Evolutionary conservation across 192 early-diverging fungal species (phyloP).

Genomic region (Mortierella hygrophila): DNA sequence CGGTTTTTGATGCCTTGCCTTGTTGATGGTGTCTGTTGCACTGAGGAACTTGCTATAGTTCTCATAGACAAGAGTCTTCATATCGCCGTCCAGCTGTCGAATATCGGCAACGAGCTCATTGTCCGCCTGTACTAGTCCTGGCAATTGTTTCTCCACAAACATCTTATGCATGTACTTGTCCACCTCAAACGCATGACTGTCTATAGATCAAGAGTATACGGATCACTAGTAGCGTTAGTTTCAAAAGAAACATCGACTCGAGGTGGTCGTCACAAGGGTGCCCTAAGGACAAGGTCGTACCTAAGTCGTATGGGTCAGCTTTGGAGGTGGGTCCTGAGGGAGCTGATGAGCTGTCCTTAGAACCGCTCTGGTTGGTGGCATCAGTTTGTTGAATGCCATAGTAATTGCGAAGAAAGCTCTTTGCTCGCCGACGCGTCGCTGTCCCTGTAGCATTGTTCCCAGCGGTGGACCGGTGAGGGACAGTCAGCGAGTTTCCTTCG

Average conservation of each 20-base stretch:
- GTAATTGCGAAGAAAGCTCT: slow-evolving; percentile 68
- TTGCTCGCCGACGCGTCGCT: slow-evolving; percentile 54
- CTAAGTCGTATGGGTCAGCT: slow-evolving; percentile 78
- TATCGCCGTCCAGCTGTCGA: slow-evolving; percentile 92
- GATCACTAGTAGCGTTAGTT: not conserved
- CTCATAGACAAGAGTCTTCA: slow-evolving; percentile 98
- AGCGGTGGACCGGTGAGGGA: not conserved
- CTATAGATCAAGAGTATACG: slow-evolving; percentile 40
- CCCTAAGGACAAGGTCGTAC: slow-evolving; percentile 44
- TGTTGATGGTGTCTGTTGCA: slow-evolving; percentile 92
- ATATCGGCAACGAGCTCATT: slow-evolving; percentile 87
- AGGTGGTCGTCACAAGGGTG: not conserved
- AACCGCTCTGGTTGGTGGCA: slow-evolving; percentile 24
- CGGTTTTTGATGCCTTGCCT: slow-evolving; percentile 47
- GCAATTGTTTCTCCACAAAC: slow-evolving; percentile 74
- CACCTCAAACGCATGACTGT: slow-evolving; percentile 77
- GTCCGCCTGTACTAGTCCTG: slow-evolving; percentile 78
- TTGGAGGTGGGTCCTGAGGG: slow-evolving; percentile 56
- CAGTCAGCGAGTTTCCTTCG: not conserved
- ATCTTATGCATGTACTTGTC: slow-evolving; percentile 85
- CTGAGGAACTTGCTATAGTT: slow-evolving; percentile 98
- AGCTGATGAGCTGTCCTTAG: slow-evolving; percentile 22
- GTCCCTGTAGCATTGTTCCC: not conserved
- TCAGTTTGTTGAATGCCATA: slow-evolving; percentile 57
- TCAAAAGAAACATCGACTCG: too few species aligned